These are phyloP conservation scores for Biscogniauxia marginata DNA, from an alignment of 2,329 filamentous ascomycete genomes.

Conservation along the genomic window DNA sequence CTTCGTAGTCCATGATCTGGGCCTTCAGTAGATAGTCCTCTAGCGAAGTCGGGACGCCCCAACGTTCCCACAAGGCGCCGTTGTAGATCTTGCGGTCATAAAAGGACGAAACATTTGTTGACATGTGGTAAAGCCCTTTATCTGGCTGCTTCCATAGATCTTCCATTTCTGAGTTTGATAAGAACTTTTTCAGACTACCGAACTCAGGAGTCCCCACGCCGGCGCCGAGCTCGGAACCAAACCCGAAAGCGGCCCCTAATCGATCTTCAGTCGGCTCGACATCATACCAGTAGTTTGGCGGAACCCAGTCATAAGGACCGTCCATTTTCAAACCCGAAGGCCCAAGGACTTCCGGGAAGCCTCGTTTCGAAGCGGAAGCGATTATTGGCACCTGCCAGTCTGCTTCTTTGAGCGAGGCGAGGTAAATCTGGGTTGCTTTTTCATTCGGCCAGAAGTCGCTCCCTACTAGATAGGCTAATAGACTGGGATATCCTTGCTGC, in stretches of 20 bases:
- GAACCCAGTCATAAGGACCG: slow-evolving; percentile 65
- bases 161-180: slow-evolving; percentile 48
- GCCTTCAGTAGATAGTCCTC: slow-evolving; percentile 59
- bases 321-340: slow-evolving; percentile 65
- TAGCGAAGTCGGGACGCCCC: slow-evolving; percentile 50
- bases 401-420: slow-evolving; percentile 46
- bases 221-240: slow-evolving; percentile 61
- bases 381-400: slow-evolving; percentile 59
- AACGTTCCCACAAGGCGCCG: slow-evolving; percentile 49
- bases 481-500: slow-evolving; percentile 58
- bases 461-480: slow-evolving; percentile 58
- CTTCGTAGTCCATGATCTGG: slow-evolving; percentile 65
- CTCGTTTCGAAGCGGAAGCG: slow-evolving; percentile 54
- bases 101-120: slow-evolving; percentile 53
- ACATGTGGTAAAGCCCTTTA: slow-evolving; percentile 60
- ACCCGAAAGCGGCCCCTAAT: slow-evolving; percentile 59
- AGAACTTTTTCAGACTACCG: slow-evolving; percentile 51
- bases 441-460: slow-evolving; percentile 65
- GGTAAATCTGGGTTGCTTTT: slow-evolving; percentile 51
- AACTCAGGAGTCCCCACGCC: slow-evolving; percentile 63
- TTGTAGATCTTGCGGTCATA: slow-evolving; percentile 59
- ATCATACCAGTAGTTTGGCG: slow-evolving; percentile 64
- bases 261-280: slow-evolving; percentile 36
- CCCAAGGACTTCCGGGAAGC: slow-evolving; percentile 50
- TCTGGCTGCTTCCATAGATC: slow-evolving; percentile 56